These are phyloP conservation scores for Taphrina pruni DNA, from an alignment of 1,139 yeast genomes.

Conservation along the genomic window DNA sequence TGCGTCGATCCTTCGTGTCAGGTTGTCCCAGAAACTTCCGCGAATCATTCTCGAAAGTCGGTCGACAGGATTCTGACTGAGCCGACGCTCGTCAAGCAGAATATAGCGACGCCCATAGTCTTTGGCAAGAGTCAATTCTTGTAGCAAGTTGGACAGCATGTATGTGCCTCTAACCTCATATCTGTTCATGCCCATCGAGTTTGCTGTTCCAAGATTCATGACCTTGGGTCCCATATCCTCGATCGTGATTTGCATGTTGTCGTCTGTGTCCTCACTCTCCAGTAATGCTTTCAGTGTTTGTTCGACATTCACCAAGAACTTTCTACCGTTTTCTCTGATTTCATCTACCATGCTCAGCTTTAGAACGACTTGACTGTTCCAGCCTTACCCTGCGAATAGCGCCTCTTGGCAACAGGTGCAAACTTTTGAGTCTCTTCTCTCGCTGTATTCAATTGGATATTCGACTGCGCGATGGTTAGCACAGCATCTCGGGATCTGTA, in stretches of 20 bases:
- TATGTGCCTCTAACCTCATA: constrained; percentile 85
- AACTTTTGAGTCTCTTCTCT: neutral
- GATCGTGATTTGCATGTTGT: constrained; percentile 83
- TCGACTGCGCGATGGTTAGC: constrained; percentile 11
- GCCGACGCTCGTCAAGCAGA: constrained; percentile 78
- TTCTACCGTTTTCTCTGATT: constrained; percentile 50
- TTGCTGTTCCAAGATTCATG: constrained; percentile 75
- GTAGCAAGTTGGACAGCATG: constrained; percentile 84
- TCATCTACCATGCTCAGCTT: constrained; percentile 16
- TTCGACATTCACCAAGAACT: constrained; percentile 80
- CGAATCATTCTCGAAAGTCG: constrained; percentile 76
- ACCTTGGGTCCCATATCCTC: constrained; percentile 96
- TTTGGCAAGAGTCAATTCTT: constrained; percentile 87
- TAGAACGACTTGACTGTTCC: no score
- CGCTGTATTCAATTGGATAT: neutral
- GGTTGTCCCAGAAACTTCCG: constrained; percentile 78
- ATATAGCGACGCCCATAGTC: constrained; percentile 77
- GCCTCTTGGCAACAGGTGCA: constrained; percentile 19
- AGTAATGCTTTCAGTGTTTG: constrained; percentile 71
- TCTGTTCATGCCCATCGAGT: constrained; percentile 43
- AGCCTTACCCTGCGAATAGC: constrained; percentile 31
- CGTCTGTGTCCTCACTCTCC: constrained; percentile 83
- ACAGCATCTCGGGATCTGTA: neutral
- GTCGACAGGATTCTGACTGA: constrained; percentile 86
- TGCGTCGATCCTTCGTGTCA: constrained; percentile 74